phyloP scores from a whole-genome alignment of 305 asterid species.

The Fraxinus angustifolia region DNA sequence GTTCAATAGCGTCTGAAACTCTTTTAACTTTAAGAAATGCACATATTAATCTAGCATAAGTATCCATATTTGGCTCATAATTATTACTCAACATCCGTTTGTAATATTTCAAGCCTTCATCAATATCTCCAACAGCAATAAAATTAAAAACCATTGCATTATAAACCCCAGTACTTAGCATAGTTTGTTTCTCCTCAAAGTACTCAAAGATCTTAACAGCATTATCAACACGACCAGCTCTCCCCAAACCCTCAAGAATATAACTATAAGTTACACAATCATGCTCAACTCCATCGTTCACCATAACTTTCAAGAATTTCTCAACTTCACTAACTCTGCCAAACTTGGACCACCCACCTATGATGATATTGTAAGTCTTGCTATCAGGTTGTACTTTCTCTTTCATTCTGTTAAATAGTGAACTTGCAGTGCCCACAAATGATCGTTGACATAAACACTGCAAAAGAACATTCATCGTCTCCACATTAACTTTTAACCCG shows the following conservation, averaged over 20 bases:
- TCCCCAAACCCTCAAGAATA: conserved; percentile 66
- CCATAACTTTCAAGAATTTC: conserved; percentile 56
- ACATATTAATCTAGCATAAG: conserved; percentile 53
- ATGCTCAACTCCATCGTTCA: conserved; percentile 63
- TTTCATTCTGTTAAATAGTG: conserved; percentile 52
- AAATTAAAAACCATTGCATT: conserved; percentile 68
- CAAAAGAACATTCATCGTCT: conserved; percentile 48
- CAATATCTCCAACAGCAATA: conserved; percentile 47
- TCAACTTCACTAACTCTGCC: conserved; percentile 70
- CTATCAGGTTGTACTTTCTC: conserved; percentile 47
- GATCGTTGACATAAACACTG: conserved; percentile 52
- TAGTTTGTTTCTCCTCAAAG: conserved; percentile 47
- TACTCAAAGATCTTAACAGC: conserved; percentile 51
- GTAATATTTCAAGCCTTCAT: conserved; percentile 54
- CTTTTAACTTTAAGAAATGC: conserved; percentile 56
- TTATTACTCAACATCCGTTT: conserved; percentile 43
- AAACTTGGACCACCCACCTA: conserved; percentile 79
- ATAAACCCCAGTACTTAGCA: conserved; percentile 47
- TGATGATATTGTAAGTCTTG: conserved; percentile 46
- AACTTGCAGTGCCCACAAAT: conserved; percentile 56
- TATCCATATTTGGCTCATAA: conserved; percentile 58
- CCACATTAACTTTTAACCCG: conserved; percentile 44
- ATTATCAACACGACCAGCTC: conserved; percentile 59
- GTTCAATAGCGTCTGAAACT: conserved; percentile 78
- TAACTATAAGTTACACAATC: conserved; percentile 53